phyloP scores from a whole-genome alignment of 768 basidiomycete species.

The Russula virescens region DNA sequence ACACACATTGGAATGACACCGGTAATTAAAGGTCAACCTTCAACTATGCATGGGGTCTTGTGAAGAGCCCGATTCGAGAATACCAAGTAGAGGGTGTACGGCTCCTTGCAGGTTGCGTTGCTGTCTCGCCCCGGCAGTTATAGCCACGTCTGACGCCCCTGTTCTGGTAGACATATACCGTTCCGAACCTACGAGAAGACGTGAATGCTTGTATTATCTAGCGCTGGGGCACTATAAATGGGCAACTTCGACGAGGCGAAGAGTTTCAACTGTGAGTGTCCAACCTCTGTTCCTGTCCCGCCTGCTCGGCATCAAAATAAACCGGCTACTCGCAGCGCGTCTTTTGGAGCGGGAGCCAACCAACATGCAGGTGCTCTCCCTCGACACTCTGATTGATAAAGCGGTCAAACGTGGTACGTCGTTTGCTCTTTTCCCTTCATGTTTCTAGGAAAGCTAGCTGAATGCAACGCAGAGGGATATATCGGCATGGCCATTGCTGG shows the following conservation, averaged over 20 bases:
- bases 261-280: slow-evolving; percentile 78
- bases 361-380: slow-evolving; percentile 88
- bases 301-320: not conserved
- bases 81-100: slow-evolving; percentile 91
- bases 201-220: slow-evolving; percentile 96
- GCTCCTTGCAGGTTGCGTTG: slow-evolving; percentile 68
- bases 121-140: too few relatives aligned
- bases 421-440: not conserved
- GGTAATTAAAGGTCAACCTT: too few relatives aligned
- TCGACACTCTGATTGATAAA: slow-evolving; percentile 77
- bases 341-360: slow-evolving; percentile 88
- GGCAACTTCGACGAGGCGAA: slow-evolving; percentile 89
- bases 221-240: slow-evolving; percentile 94
- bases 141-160: not conserved
- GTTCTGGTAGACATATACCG: slow-evolving; percentile 78
- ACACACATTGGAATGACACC: too few relatives aligned
- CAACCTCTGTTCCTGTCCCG: not conserved
- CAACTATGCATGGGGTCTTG: slow-evolving; percentile 95
- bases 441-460: slow-evolving; percentile 1
- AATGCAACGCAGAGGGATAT: slow-evolving; percentile 73
- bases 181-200: slow-evolving; percentile 73
- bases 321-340: slow-evolving; percentile 45
- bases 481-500: slow-evolving; percentile 96
- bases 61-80: slow-evolving; percentile 80
- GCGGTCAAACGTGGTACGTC: slow-evolving; percentile 72